Base-by-base conservation (phyloP, 345 rosid species). In the Populus euphratica region DNA sequence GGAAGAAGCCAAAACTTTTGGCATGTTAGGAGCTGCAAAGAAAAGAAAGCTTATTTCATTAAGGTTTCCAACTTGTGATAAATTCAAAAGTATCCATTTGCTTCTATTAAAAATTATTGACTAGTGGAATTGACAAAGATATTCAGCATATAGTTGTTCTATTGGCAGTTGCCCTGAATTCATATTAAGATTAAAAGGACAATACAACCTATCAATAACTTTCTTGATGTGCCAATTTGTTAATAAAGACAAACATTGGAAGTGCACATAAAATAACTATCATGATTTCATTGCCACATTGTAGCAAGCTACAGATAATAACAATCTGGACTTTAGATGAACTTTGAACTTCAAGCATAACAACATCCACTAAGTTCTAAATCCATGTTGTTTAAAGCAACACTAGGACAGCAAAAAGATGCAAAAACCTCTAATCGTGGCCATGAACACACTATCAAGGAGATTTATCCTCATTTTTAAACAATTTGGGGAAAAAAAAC, bases 21-120 rank as follows among this genome's bases (percentile, higher is more conserved):
- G 67, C 62, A 85, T 50, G 25, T 73, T 62, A 81, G 78, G 66
- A 70, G 56, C 47, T 20, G 78, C 65, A 33, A 68, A 68, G 29
- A 25, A 61, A 70, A 61, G 8, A 39, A n/a, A 72, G 3, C 63
- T 59, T 59, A 23, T 59, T 25, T n/a, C 63, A n/a, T 59, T 59
- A 59, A 59, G 23, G 63, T 2, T 23, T 36, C 29, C 63, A 59
- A 9, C 27, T 25, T 50, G 4, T 49, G 8, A 33, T 21, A n/a
- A 69, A 63, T 8, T 18, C 67, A 52, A 41, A 72, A 25, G 17
- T 5, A 79, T n/a, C 31, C 77, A 41, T 29, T 18, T 38, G 9
- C 21, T 41, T 27, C 54, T 29, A 74, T 23, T 25, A 29, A 68
- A 56, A 59, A n/a, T n/a, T 59, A n/a, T 59, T n/a, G 63, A 23